These are phyloP conservation scores for Amylocarpus encephaloides DNA, from an alignment of 2,329 filamentous ascomycete species.

Conservation along the genomic window DNA sequence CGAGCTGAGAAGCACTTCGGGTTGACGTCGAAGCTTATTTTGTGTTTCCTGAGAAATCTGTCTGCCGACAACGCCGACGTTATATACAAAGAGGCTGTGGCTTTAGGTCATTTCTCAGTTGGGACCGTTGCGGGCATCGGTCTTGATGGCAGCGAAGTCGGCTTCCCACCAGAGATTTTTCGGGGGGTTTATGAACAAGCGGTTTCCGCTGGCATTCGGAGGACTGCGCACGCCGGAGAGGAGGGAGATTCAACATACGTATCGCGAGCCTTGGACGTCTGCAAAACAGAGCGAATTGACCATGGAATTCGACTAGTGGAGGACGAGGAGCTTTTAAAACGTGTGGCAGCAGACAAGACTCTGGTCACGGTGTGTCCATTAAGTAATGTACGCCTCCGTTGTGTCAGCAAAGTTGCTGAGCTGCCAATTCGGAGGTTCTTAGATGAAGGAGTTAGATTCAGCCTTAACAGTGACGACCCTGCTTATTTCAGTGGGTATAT, in stretches of 20 bases:
- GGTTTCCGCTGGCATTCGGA: constrained; percentile 43
- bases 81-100: constrained; percentile 39
- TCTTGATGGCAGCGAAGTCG: constrained; percentile 58
- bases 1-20: constrained; percentile 57
- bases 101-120: constrained; percentile 40
- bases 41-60: constrained; percentile 67
- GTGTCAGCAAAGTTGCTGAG: constrained; percentile 38
- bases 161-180: constrained; percentile 54
- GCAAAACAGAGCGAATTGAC: constrained; percentile 63
- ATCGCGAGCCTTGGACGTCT: constrained; percentile 51
- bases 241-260: constrained; percentile 67
- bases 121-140: constrained; percentile 57
- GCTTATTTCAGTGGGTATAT: constrained; percentile 66
- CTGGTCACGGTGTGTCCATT: constrained; percentile 68
- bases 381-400: constrained; percentile 58
- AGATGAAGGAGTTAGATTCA: constrained; percentile 40
- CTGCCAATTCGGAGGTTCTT: constrained; percentile 39
- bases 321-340: constrained; percentile 50
- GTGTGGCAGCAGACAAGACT: constrained; percentile 50
- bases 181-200: constrained; percentile 53
- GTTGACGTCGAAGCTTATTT: constrained; percentile 59
- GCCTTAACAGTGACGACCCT: constrained; percentile 44
- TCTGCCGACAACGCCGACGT: constrained; percentile 50
- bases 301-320: constrained; percentile 63
- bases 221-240: constrained; percentile 73